Base-by-base conservation (phyloP, 2,329 filamentous ascomycete genomes). In the Dothideomycetidae sp. region DNA sequence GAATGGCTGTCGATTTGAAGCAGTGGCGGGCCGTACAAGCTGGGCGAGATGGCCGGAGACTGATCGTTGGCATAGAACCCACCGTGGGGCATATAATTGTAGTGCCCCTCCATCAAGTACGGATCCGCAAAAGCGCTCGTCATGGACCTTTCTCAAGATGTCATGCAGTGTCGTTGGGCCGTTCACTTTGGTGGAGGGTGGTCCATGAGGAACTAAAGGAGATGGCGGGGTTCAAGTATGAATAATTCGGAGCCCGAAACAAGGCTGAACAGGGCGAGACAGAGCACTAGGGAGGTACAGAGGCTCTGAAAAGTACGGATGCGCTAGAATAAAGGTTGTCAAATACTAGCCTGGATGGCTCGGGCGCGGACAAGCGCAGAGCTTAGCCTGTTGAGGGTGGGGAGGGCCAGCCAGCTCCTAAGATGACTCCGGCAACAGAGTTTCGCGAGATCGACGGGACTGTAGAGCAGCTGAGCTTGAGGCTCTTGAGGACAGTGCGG, bases 1-100 rank as follows among this genome's bases (percentile, higher is more conserved):
- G 54, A 53, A 37, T 52, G 44, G 9, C 49, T 52, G 30, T 53
- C 51, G 12, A 55, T 35, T 21, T 51, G 52, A 33, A 52, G 50
- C 23, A 53, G 41, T 38, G 48, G 43, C 21, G 48, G 48, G 31
- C 39, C 33, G 33, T 44, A 43, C 10, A 40, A 33, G 29, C 50
- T 46, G 7, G 49, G 44, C 31, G 52, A 48, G 38, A 55, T 50
- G 36, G 53, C 49, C 13, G 48, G 43, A 36, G 50, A 49, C 32
- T 51, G 51, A 26, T 48, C 48, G 34, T 43, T 46, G 3, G 49
- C 43, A 42, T 53, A 54, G 43, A 49, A 55, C 17, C 43, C 45
- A 23, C 49, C 46, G 12, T 30, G 31, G 39, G 50, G 41, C 38
- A 53, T 50, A n/a, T 43, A 17, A 14, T 42, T 37, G 33, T 41